Conservation (phyloP, 371 early-diverging fungal species). For the Mortierella sp. region DNA sequence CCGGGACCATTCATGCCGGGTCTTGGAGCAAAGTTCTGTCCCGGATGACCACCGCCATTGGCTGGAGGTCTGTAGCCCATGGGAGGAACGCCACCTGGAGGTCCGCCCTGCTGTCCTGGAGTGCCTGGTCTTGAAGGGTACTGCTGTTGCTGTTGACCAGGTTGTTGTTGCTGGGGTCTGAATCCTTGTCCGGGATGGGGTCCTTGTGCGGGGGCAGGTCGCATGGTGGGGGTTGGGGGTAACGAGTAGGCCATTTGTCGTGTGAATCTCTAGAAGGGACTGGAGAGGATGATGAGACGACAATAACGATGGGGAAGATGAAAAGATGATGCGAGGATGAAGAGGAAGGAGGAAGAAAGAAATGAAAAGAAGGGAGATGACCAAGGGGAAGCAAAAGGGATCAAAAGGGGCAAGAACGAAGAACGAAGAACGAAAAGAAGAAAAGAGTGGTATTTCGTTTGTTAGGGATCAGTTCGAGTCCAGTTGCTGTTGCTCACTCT, state of each 20-base stretch:
- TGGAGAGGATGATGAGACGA: constrained; percentile 7
- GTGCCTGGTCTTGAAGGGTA: constrained; percentile 25
- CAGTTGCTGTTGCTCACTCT: no score
- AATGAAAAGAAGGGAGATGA: neutral
- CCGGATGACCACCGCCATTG: constrained; percentile 13
- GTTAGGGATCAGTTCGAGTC: neutral
- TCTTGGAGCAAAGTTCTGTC: constrained; percentile 16
- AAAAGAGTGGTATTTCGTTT: neutral
- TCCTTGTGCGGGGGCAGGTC: constrained; percentile 19
- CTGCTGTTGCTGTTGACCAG: constrained; percentile 14
- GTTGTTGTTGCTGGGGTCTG: constrained; percentile 21
- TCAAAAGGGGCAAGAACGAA: constrained; percentile 2
- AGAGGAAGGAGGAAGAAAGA: neutral
- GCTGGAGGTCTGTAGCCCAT: constrained; percentile 41
- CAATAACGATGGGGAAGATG: neutral
- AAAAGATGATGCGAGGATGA: neutral
- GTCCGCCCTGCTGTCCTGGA: constrained; percentile 22
- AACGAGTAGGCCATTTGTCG: constrained; percentile 19
- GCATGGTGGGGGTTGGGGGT: constrained; percentile 21
- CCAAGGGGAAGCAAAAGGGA: constrained; percentile 3
- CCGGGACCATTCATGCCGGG: constrained; percentile 11
- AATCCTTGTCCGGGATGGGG: constrained; percentile 25
- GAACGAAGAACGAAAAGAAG: neutral
- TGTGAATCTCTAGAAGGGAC: neutral
- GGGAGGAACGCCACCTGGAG: constrained; percentile 13